Conservation (phyloP, 2,329 filamentous ascomycete genomes). For the Trichophyton equinum region DNA sequence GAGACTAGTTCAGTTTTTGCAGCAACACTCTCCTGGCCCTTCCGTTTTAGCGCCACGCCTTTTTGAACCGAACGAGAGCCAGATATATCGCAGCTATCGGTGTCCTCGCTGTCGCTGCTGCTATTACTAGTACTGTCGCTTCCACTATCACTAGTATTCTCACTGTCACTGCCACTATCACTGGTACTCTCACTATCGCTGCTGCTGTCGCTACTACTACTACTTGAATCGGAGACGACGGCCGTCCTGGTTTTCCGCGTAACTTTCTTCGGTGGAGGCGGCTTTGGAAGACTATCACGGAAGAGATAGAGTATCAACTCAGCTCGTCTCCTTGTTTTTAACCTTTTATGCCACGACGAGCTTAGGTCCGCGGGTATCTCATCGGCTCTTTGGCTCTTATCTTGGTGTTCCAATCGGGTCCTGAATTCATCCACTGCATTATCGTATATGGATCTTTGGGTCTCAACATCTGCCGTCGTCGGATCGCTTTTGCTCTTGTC, state of each 20-base stretch:
- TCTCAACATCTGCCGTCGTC: conserved; percentile 10
- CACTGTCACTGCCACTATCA: conserved; percentile 19
- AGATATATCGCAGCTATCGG: conserved; percentile 2
- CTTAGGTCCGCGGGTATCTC: conserved; percentile 15
- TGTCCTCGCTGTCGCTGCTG: too few species aligned
- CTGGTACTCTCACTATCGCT: conserved; percentile 15
- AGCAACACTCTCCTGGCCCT: not conserved
- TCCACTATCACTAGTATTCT: conserved; percentile 15
- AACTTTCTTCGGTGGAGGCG: conserved; percentile 6
- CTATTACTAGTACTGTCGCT: conserved; percentile 16
- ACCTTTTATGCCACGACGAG: conserved; percentile 15
- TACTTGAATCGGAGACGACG: conserved; percentile 32
- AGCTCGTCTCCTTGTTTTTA: conserved; percentile 27
- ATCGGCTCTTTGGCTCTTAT: conserved; percentile 18
- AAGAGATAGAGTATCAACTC: conserved; percentile 28
- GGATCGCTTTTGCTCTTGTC: conserved; percentile 19
- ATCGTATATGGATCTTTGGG: conserved; percentile 27
- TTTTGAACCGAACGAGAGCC: not conserved
- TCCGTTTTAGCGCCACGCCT: not conserved
- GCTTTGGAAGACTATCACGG: conserved; percentile 15
- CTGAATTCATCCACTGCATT: conserved; percentile 42
- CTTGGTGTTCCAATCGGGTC: conserved; percentile 17
- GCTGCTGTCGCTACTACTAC: conserved; percentile 25
- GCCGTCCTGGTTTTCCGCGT: conserved; percentile 22
- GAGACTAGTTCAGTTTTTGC: not conserved